Evolutionary conservation across 1,139 yeast species (phyloP).

Genomic region (Pichia sp.): DNA sequence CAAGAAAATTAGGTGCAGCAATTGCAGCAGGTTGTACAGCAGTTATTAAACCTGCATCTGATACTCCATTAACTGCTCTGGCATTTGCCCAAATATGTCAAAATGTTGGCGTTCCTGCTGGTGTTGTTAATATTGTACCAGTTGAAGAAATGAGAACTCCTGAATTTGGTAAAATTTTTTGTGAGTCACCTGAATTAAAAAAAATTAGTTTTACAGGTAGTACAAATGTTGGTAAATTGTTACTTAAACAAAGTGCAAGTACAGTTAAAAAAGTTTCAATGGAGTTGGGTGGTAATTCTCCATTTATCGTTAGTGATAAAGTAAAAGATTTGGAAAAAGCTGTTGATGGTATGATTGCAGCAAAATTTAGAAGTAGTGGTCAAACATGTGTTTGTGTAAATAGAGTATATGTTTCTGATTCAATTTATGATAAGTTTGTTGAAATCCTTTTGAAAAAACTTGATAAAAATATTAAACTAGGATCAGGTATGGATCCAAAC

Average conservation of each 20-base stretch:
- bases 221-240: constrained; percentile 71
- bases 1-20: constrained; percentile 88
- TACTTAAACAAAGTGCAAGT: constrained; percentile 70
- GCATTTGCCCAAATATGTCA: constrained; percentile 70
- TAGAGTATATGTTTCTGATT: constrained; percentile 60
- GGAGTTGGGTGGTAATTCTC: constrained; percentile 94
- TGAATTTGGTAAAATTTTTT: constrained; percentile 60
- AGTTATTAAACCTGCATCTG: constrained; percentile 84
- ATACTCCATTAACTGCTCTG: constrained; percentile 82
- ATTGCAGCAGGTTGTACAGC: constrained; percentile 90
- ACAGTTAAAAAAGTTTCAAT: constrained; percentile 79
- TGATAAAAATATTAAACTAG: constrained; percentile 38
- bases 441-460: constrained; percentile 44
- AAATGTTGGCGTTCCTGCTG: constrained; percentile 83
- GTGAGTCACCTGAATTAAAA: constrained; percentile 60
- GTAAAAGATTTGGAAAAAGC: constrained; percentile 79
- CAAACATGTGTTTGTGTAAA: constrained; percentile 85
- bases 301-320: constrained; percentile 69
- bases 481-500: constrained; percentile 63
- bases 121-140: constrained; percentile 64
- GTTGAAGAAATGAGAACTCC: constrained; percentile 48
- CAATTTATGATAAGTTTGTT: constrained; percentile 55
- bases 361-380: constrained; percentile 70
- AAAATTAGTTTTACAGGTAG: constrained; percentile 92
- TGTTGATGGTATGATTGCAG: constrained; percentile 61